Evolutionary conservation across 495 filamentous ascomycete species (phyloP), one percentile per base, ranked within the genome.

Genomic region (Trichoderma orchidacearum): DNA sequence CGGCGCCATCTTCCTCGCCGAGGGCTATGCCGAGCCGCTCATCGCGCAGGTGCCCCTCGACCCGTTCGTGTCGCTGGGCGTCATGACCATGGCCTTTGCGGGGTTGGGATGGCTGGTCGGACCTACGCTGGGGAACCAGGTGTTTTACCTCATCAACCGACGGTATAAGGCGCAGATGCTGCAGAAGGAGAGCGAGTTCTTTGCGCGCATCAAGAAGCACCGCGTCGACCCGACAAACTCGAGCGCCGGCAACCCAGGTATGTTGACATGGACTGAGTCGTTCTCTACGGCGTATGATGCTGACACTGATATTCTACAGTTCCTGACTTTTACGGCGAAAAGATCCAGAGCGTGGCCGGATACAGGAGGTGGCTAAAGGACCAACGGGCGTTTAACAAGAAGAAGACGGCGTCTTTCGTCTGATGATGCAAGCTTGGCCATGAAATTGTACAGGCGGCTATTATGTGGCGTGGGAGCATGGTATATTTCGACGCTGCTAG

Each of bases 311-410:
- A 3, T 23, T 35, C 29, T 4, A n/a, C 50, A 68, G 78, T 80
- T 0, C 80, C 79, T 50, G 82, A 85, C 65, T 85, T 83, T 69
- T 89, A 90, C 63, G 86, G 93, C 53, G 93, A 98, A 77, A 96
- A 95, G 80, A 95, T 98, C 67, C 86, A 85, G 15, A 94, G 89
- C 61, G 88, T 98, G 34, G 80, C 81, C 57, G 90, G 86, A 52
- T 98, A 96, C 64, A 72, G 94, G 61, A 84, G 86, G 68, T 98
- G 93, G 93, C 71, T 98, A 66, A 96, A 92, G 76, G 93, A 98
- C 68, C 94, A 97, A 76, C 71, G 91, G 51, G 90, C 90, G n/a
- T 98, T 93, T 70, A 95, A 95, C 73, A 31, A 34, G 30, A 82
- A 85, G 72, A 96, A 96, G 80, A 84, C 87, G 64, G 79, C 80